These are phyloP conservation scores for Ammopiptanthus mongolicus DNA, from an alignment of 306 rosid genomes.

Conservation along the genomic window DNA sequence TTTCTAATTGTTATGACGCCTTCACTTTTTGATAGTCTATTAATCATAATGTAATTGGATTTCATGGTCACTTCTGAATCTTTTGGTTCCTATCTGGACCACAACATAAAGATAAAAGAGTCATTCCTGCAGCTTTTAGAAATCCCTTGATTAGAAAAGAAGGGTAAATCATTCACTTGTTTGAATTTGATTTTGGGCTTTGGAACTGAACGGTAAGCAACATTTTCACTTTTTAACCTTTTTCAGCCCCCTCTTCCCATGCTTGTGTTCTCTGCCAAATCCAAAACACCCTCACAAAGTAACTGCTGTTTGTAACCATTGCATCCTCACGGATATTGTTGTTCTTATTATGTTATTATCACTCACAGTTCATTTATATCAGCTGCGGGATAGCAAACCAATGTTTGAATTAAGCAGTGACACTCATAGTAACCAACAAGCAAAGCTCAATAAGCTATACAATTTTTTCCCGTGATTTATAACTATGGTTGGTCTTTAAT, in stretches of 20 bases:
- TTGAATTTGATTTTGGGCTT: conserved; percentile 27
- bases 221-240: conserved; percentile 12
- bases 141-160: conserved; percentile 25
- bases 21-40: conserved; percentile 10
- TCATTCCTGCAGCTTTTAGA: conserved; percentile 26
- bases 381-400: background rate
- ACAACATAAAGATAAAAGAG: conserved; percentile 26
- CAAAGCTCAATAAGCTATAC: background rate
- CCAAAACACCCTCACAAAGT: background rate
- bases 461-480: background rate
- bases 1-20: conserved; percentile 32
- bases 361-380: background rate
- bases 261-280: background rate
- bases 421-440: background rate
- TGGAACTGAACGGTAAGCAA: conserved; percentile 20
- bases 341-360: background rate
- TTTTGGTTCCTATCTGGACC: conserved; percentile 27
- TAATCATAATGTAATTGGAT: conserved; percentile 30
- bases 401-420: background rate
- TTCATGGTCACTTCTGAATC: conserved; percentile 25
- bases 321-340: background rate
- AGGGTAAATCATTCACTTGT: conserved; percentile 22
- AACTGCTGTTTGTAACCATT: background rate
- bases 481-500: background rate
- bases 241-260: conserved; percentile 5